phyloP scores from a whole-genome alignment of 83 land plant species.

The Isoetes engelmannii region DNA sequence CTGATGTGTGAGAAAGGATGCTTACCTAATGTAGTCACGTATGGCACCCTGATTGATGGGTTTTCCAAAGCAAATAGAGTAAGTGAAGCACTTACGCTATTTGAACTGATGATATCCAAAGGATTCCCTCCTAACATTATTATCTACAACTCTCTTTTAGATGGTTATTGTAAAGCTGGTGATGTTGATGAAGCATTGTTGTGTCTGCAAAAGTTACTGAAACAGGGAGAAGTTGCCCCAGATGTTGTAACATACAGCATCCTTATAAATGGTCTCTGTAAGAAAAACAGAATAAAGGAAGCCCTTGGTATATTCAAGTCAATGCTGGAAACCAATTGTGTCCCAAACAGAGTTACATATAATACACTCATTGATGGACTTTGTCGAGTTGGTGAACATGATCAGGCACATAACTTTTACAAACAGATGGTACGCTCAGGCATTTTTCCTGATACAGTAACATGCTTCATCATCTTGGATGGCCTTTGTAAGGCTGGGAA shows the following conservation, averaged over 20 bases:
- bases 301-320: conserved; percentile 43
- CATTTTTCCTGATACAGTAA: background rate
- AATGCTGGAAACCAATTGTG: conserved; percentile 32
- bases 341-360: conserved; percentile 45
- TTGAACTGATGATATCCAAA: background rate
- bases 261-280: conserved; percentile 54
- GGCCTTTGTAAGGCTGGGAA: conserved; percentile 3
- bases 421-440: background rate
- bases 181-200: too few species aligned
- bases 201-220: too few species aligned
- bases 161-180: background rate
- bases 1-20: background rate
- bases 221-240: conserved; percentile 25
- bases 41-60: background rate
- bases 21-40: background rate
- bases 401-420: background rate
- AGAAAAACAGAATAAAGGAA: conserved; percentile 47
- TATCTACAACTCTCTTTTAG: background rate
- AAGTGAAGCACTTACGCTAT: background rate
- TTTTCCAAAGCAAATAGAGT: background rate
- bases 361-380: conserved; percentile 37
- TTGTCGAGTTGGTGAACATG: background rate
- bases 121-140: background rate
- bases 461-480: background rate
- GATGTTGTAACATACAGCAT: conserved; percentile 59